A percentile compares a stretch with the other conserved stretches of the same genome.
These are phyloP conservation scores for Candida freyschussii DNA, from an alignment of 1,139 yeast species.

Conservation along the genomic window DNA sequence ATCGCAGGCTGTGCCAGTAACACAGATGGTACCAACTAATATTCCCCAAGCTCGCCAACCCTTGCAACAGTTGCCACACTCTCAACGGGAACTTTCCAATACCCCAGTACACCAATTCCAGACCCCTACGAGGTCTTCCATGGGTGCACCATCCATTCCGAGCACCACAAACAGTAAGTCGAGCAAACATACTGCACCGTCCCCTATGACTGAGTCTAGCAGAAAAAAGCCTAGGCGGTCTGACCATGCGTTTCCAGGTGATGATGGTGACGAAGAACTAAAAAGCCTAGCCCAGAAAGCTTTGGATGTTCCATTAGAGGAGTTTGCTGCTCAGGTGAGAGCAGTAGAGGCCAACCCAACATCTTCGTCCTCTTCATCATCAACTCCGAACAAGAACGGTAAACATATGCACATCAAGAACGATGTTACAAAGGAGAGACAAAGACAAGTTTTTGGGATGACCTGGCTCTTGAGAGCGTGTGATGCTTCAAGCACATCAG, in stretches of 20 bases:
- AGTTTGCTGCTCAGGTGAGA: slow-evolving; percentile 47
- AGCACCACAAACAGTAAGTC: too few species aligned
- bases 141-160: slow-evolving; percentile 11
- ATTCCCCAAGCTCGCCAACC: slow-evolving; percentile 3
- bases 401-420: slow-evolving; percentile 15
- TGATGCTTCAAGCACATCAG: slow-evolving; percentile 58
- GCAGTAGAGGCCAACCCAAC: slow-evolving; percentile 34
- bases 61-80: slow-evolving; percentile 4
- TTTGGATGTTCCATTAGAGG: slow-evolving; percentile 41
- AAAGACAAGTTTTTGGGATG: slow-evolving; percentile 76
- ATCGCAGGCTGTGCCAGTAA: too few species aligned
- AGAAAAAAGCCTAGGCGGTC: slow-evolving; percentile 34
- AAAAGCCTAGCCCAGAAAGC: slow-evolving; percentile 44
- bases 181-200: slow-evolving; percentile 11
- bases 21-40: too few species aligned
- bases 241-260: slow-evolving; percentile 38
- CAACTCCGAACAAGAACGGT: slow-evolving; percentile 14
- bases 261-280: slow-evolving; percentile 44
- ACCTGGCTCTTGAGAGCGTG: slow-evolving; percentile 74
- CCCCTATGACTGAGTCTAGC: slow-evolving; percentile 20
- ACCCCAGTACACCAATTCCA: slow-evolving; percentile 15
- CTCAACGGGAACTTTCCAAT: slow-evolving; percentile 2
- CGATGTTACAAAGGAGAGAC: slow-evolving; percentile 45
- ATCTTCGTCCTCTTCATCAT: slow-evolving; percentile 11
- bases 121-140: slow-evolving; percentile 20